These are phyloP conservation scores for Trichocladium uniseriatum DNA, from an alignment of 495 filamentous ascomycete genomes.

Conservation along the genomic window DNA sequence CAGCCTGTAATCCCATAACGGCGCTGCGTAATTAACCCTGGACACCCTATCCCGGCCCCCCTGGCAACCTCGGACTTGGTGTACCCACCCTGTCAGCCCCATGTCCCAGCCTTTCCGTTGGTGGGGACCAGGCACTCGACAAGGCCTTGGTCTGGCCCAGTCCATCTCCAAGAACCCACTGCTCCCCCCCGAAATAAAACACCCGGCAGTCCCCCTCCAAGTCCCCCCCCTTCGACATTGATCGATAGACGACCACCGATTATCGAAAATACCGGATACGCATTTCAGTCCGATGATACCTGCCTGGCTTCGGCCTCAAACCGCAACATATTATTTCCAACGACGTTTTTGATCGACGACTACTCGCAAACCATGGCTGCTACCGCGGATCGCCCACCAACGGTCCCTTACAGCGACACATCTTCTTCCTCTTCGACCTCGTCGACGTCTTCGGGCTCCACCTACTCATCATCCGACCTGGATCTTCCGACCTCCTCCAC, in stretches of 20 bases:
- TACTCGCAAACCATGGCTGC: constrained; percentile 24
- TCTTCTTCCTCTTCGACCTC: constrained; percentile 28
- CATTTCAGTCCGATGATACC: constrained; percentile 3
- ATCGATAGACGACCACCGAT: not conserved
- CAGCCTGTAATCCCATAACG: not conserved
- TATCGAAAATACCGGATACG: not conserved
- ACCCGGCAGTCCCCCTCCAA: not conserved
- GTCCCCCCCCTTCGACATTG: too few relatives aligned
- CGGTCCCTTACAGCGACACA: constrained; percentile 29
- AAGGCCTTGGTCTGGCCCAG: constrained; percentile 21
- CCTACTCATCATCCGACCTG: constrained; percentile 33
- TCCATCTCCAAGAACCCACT: constrained; percentile 5
- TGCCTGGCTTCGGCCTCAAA: constrained; percentile 1
- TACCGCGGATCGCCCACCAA: constrained; percentile 23
- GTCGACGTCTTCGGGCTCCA: not conserved
- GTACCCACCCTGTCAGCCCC: constrained; percentile 2
- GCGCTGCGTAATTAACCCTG: not conserved
- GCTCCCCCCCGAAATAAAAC: constrained; percentile 5
- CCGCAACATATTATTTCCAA: not conserved
- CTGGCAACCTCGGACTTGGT: constrained; percentile 7
- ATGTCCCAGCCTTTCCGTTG: constrained; percentile 4
- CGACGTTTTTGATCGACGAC: not conserved
- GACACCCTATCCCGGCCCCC: not conserved
- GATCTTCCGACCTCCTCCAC: constrained; percentile 23
- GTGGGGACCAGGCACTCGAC: constrained; percentile 3